A percentile compares a stretch with the other conserved stretches of the same genome.
Evolutionary conservation across 176 grass and related monocot species (phyloP).

Genomic region (Musa itinerans): DNA sequence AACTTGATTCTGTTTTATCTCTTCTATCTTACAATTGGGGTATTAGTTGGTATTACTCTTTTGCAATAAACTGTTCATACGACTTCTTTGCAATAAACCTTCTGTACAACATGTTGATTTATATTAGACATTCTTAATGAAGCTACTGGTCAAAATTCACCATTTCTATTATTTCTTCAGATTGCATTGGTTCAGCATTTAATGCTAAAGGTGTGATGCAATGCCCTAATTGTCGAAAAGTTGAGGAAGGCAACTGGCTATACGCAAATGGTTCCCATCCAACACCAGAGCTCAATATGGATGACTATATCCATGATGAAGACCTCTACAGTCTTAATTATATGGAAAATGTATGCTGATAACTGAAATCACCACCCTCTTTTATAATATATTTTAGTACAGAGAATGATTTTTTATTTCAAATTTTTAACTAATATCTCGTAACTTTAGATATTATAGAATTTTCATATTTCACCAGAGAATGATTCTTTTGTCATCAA

Average conservation of each 20-base stretch:
- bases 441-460: too few species aligned
- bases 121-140: background rate
- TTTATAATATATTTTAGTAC: too few species aligned
- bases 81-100: too few species aligned
- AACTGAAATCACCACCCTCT: background rate
- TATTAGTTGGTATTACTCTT: background rate
- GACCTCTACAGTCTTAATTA: conserved; percentile 81
- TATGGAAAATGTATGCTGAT: conserved; percentile 49
- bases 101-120: background rate
- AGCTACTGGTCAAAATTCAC: background rate
- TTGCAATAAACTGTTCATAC: background rate
- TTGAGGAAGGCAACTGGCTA: conserved; percentile 94
- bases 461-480: too few species aligned
- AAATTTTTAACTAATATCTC: too few species aligned
- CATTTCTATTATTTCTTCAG: conserved; percentile 26
- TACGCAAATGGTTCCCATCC: conserved; percentile 63
- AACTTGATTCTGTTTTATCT: background rate
- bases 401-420: too few species aligned
- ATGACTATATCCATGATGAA: conserved; percentile 86
- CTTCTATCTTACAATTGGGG: background rate
- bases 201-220: conserved; percentile 97
- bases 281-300: conserved; percentile 45
- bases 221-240: conserved; percentile 93
- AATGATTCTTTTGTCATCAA: too few species aligned
- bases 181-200: conserved; percentile 99